These are phyloP conservation scores for Colletotrichum costaricense DNA, from an alignment of 2,329 filamentous ascomycete genomes.

Conservation along the genomic window DNA sequence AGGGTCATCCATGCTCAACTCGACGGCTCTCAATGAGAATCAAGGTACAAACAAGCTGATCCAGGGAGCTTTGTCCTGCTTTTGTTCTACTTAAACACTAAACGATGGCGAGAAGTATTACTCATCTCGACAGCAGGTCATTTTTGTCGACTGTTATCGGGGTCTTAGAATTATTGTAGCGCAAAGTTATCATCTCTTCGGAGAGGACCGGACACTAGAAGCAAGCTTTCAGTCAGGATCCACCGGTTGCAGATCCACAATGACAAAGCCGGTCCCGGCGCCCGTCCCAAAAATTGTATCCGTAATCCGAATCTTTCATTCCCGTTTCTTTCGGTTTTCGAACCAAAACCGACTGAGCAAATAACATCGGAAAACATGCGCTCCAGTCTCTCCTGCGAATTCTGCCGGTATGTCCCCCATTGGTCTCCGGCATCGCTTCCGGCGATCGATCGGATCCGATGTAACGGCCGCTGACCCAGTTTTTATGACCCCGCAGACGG, in stretches of 20 bases:
- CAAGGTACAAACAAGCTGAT: not conserved
- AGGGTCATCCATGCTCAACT: not conserved
- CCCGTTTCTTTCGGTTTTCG: slow-evolving; percentile 27
- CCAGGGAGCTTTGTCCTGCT: not conserved
- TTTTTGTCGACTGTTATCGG: not conserved
- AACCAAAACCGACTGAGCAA: slow-evolving; percentile 14
- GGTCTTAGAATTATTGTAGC: too few relatives aligned
- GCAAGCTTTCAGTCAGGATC: not conserved
- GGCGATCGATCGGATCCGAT: slow-evolving; percentile 1
- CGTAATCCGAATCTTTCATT: slow-evolving; percentile 21
- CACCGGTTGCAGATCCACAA: slow-evolving; percentile 19
- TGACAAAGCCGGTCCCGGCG: slow-evolving; percentile 8
- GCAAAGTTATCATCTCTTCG: not conserved
- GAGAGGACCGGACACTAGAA: slow-evolving; percentile 13
- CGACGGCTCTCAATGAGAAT: not conserved
- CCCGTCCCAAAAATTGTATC: slow-evolving; percentile 2
- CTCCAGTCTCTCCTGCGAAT: slow-evolving; percentile 48
- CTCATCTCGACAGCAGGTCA: not conserved
- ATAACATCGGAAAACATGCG: slow-evolving; percentile 40
- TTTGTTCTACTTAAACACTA: not conserved
- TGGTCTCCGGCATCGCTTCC: not conserved
- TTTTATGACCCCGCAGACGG: slow-evolving; percentile 38
- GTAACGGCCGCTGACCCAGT: slow-evolving; percentile 7
- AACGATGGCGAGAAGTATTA: not conserved
- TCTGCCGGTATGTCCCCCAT: slow-evolving; percentile 43